Base-by-base conservation (phyloP, 371 early-diverging fungal genomes). In the Actinomortierella ambigua region DNA sequence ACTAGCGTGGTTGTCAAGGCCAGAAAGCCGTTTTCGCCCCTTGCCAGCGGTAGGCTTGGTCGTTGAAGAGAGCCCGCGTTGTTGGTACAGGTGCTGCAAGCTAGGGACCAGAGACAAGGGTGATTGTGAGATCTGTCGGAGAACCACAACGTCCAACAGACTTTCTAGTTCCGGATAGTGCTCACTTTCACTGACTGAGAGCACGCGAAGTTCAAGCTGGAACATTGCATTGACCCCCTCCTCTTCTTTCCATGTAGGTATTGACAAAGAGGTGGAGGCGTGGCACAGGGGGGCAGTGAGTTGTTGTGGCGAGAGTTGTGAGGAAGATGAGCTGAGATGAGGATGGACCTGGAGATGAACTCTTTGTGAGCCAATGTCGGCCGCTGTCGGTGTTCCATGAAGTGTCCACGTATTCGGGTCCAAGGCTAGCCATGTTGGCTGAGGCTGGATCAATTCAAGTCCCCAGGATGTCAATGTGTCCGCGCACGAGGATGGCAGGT, bases 381-480 rank as follows among this genome's bases (percentile, higher is more conserved):
- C 24, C 5, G 22, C 24, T 22, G 53, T 41, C 34, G 56, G 53
- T 28, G 47, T 53, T 15, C 60, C 60, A 17, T 52, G 34, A 20
- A 60, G 44, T 22, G 53, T 43, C 47, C 34, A 44, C 15, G 60
- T 60, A 20, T 46, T 17, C 20, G 60, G n/a, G 28, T 60, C 47
- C 40, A 53, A 53, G 15, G 26, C 29, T 13, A 60, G 44, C 60
- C 60, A 60, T 14, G 52, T n/a, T 11, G 53, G 28, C 34, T 29
- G 29, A n/a, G 52, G 60, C 4, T 41, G 34, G 1, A 5, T 42
- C 17, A 60, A 13, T 18, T 53, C 46, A 15, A 53, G 22, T 14
- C 47, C 7, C 34, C 34, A 34, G 11, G 34, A 34, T 34, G 34
- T 11, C 11, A 34, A 11, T 6, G 34, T 6, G 4, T 34, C 34